Evolutionary conservation across 2,329 filamentous ascomycete genomes (phyloP).

Genomic region (Colletotrichum magnum): DNA sequence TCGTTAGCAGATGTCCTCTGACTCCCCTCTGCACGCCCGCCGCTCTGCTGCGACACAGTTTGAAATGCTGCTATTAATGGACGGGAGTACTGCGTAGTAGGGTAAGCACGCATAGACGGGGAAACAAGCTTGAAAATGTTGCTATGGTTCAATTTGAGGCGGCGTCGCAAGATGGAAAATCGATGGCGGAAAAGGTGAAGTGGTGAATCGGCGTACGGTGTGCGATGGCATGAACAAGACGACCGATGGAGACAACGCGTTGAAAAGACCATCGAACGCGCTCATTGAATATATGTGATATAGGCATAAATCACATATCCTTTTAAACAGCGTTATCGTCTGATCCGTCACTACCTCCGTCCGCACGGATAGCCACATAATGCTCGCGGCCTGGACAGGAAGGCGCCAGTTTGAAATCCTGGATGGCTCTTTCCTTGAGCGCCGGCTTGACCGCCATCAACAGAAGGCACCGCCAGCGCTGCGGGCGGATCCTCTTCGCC

Average conservation of each 20-base stretch:
- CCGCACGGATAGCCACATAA: no score
- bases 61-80: constrained; percentile 21
- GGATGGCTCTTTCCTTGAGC: background rate
- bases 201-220: no score
- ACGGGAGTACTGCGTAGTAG: background rate
- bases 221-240: no score
- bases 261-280: no score
- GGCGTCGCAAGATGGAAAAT: background rate
- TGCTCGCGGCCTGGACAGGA: background rate
- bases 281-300: no score
- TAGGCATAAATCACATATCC: no score
- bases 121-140: background rate
- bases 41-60: constrained; percentile 10
- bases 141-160: background rate
- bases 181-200: no score
- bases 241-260: no score
- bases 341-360: no score
- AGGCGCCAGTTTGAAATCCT: background rate
- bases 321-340: no score
- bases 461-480: background rate
- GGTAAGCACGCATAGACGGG: no score
- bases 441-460: constrained; percentile 2
- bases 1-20: background rate
- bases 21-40: background rate
- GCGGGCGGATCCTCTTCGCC: background rate